Conservation (phyloP, 768 basidiomycete genomes). For the Leccinum incarnatum region DNA sequence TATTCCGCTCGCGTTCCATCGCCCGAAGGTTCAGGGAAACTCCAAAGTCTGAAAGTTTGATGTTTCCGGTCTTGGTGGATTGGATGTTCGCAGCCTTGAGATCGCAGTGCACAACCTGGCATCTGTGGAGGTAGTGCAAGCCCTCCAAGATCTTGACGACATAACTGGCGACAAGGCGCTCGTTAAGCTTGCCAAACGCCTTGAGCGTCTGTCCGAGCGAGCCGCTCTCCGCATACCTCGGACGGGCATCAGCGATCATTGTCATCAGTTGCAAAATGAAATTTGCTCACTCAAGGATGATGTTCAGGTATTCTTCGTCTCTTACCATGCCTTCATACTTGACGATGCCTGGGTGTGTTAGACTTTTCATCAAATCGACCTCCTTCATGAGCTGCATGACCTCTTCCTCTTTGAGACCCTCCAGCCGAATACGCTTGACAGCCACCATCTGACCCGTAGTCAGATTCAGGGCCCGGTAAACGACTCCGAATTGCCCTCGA, state of each 20-base stretch:
- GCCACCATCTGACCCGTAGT: conserved; percentile 97
- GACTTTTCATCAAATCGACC: conserved; percentile 86
- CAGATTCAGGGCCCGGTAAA: conserved; percentile 91
- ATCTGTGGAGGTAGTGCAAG: conserved; percentile 85
- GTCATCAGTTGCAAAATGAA: background rate
- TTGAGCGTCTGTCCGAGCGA: conserved; percentile 91
- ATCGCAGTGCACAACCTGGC: conserved; percentile 94
- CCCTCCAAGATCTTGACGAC: conserved; percentile 97
- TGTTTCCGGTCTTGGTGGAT: conserved; percentile 96
- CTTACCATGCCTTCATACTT: conserved; percentile 96
- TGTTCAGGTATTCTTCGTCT: conserved; percentile 85
- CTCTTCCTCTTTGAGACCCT: conserved; percentile 88
- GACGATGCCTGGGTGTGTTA: conserved; percentile 94
- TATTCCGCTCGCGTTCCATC: conserved; percentile 80
- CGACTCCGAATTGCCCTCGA: conserved; percentile 93
- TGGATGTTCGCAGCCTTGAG: conserved; percentile 98
- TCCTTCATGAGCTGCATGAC: conserved; percentile 90
- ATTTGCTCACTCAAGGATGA: conserved; percentile 82
- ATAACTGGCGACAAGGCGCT: conserved; percentile 87
- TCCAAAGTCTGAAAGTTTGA: conserved; percentile 96
- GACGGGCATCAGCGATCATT: conserved; percentile 14
- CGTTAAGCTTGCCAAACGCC: conserved; percentile 92
- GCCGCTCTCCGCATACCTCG: conserved; percentile 93
- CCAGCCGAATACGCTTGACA: conserved; percentile 92
- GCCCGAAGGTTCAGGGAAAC: conserved; percentile 94